phyloP scores from a whole-genome alignment of 1,139 yeast species.

The Yamadazyma buinensis region DNA sequence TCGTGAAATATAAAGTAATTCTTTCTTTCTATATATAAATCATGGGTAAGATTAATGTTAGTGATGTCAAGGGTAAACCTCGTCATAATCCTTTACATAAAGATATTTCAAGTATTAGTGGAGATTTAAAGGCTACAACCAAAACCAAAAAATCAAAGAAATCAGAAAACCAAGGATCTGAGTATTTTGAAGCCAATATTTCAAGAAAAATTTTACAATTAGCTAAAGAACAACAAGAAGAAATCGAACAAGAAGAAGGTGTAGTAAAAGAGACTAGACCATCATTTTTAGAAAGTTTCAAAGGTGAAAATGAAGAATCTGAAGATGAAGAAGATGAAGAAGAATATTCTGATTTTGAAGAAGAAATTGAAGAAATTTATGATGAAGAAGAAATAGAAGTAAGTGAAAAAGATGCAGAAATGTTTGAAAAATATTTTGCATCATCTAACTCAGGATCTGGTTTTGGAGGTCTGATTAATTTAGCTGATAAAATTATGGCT shows the following conservation, averaged over 20 bases:
- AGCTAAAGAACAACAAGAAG: conserved; percentile 92
- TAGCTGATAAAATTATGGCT: conserved; percentile 91
- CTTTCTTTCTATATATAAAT: conserved; percentile 5
- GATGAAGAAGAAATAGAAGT: conserved; percentile 59
- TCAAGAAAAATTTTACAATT: conserved; percentile 83
- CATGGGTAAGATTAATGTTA: conserved; percentile 65
- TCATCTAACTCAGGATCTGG: conserved; percentile 17
- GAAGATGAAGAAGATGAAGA: conserved; percentile 29
- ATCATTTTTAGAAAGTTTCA: conserved; percentile 23
- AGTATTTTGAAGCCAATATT: conserved; percentile 72
- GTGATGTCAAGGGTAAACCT: conserved; percentile 45
- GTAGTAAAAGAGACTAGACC: conserved; percentile 10
- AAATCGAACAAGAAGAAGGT: conserved; percentile 62
- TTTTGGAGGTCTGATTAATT: conserved; percentile 50
- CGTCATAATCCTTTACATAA: conserved; percentile 77
- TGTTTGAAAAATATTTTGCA: conserved; percentile 65
- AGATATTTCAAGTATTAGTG: conserved; percentile 71
- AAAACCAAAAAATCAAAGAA: conserved; percentile 14
- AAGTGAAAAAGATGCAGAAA: conserved; percentile 66
- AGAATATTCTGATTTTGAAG: conserved; percentile 50
- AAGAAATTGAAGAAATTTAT: conserved; percentile 28
- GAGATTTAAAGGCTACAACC: conserved; percentile 53
- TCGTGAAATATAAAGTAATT: too few species aligned
- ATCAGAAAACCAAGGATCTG: conserved; percentile 41
- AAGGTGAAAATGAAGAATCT: conserved; percentile 23